Evolutionary conservation across 2,329 filamentous ascomycete species (phyloP).

Genomic region (Nemania sp.): DNA sequence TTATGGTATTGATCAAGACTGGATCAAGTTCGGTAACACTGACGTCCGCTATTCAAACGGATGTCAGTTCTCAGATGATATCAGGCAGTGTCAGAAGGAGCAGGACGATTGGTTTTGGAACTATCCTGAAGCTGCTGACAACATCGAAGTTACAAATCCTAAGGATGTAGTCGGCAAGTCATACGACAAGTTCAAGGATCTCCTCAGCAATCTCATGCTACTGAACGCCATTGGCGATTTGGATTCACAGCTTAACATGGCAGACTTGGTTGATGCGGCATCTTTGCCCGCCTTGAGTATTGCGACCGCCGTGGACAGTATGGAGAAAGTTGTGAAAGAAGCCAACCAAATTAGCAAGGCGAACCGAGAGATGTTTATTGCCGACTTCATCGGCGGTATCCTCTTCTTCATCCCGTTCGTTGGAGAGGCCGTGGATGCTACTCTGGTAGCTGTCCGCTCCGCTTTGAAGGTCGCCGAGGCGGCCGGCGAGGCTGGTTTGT

Average conservation of each 20-base stretch:
- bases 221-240: slow-evolving; percentile 1
- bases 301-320: slow-evolving; percentile 26
- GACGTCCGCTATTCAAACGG: slow-evolving; percentile 8
- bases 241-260: slow-evolving; percentile 2
- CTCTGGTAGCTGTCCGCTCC: slow-evolving; percentile 7
- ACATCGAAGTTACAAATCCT: slow-evolving; percentile 27
- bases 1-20: slow-evolving; percentile 30
- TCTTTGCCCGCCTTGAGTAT: slow-evolving; percentile 28
- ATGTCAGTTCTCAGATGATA: slow-evolving; percentile 15
- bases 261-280: slow-evolving; percentile 28
- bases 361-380: slow-evolving; percentile 34
- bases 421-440: slow-evolving; percentile 19
- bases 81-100: slow-evolving; percentile 8
- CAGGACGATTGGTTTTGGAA: slow-evolving; percentile 22
- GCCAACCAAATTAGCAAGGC: slow-evolving; percentile 33
- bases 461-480: slow-evolving; percentile 17
- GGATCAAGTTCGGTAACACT: slow-evolving; percentile 25
- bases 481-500: slow-evolving; percentile 23
- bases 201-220: slow-evolving; percentile 16
- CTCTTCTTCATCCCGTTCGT: slow-evolving; percentile 35
- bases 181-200: slow-evolving; percentile 15
- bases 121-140: slow-evolving; percentile 21
- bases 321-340: slow-evolving; percentile 30
- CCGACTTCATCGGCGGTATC: slow-evolving; percentile 36
- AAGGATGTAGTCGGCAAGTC: slow-evolving; percentile 25